phyloP scores from a whole-genome alignment of 805 yeast species.

The Diddensiella caesifluorescens region DNA sequence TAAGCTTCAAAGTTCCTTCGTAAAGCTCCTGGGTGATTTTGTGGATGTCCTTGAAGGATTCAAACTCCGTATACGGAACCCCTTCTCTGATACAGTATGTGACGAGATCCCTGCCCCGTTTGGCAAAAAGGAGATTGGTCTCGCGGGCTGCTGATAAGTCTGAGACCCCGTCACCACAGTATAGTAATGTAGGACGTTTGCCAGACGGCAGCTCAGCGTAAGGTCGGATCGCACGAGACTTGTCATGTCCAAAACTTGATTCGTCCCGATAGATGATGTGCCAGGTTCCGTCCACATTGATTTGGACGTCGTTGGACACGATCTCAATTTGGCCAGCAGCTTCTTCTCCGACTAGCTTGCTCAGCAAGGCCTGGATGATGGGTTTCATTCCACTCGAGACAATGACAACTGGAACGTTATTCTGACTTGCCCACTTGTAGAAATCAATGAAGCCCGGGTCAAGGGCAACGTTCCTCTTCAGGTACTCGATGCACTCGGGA shows the following conservation, averaged over 20 bases:
- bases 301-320: conserved; percentile 69
- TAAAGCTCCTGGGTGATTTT: conserved; percentile 52
- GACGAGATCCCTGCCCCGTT: conserved; percentile 84
- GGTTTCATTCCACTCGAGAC: conserved; percentile 95
- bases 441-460: conserved; percentile 89
- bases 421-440: conserved; percentile 68
- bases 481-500: conserved; percentile 67
- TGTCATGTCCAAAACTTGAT: conserved; percentile 90
- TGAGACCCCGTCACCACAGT: conserved; percentile 97
- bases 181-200: conserved; percentile 64
- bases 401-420: conserved; percentile 76
- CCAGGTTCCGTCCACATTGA: conserved; percentile 61
- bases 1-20: conserved; percentile 34
- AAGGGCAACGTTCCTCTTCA: conserved; percentile 60
- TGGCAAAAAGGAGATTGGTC: conserved; percentile 89
- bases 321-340: conserved; percentile 69
- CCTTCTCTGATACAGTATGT: conserved; percentile 74
- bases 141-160: conserved; percentile 94
- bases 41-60: conserved; percentile 68
- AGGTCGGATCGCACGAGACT: conserved; percentile 68
- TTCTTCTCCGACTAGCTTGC: conserved; percentile 69
- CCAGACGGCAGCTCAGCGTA: conserved; percentile 33
- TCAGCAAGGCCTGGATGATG: conserved; percentile 71
- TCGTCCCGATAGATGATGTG: conserved; percentile 80
- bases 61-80: conserved; percentile 82